These are phyloP conservation scores for Tarenaya hassleriana DNA, from an alignment of 345 rosid genomes.

Conservation along the genomic window DNA sequence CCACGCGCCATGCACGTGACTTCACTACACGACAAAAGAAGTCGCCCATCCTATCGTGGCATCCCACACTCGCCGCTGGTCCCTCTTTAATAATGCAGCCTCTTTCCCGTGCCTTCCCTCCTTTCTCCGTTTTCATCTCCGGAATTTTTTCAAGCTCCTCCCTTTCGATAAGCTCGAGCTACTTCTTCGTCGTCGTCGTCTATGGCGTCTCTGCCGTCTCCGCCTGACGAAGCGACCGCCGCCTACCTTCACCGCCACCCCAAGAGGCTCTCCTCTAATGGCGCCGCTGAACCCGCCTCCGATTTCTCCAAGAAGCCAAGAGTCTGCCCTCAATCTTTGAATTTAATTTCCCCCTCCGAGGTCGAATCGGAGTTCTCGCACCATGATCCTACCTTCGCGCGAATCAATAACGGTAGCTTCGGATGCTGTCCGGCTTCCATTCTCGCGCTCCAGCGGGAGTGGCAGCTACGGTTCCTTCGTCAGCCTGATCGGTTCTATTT, in stretches of 20 bases:
- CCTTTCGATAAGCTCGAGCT: background rate
- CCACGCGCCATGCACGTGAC: constrained; percentile 28
- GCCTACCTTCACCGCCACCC: constrained; percentile 26
- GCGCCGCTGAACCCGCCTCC: constrained; percentile 19
- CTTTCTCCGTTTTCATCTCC: background rate
- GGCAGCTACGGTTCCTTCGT: constrained; percentile 61
- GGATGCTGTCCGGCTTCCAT: constrained; percentile 75
- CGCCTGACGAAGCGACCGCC: constrained; percentile 21
- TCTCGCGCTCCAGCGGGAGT: constrained; percentile 50
- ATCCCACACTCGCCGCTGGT: constrained; percentile 30
- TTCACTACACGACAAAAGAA: background rate
- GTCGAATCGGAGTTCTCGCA: constrained; percentile 68
- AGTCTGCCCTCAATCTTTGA: constrained; percentile 27
- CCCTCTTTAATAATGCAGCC: constrained; percentile 6
- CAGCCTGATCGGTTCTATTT: constrained; percentile 77
- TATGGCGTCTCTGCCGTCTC: constrained; percentile 32
- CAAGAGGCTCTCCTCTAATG: constrained; percentile 9
- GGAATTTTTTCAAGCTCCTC: too few species aligned
- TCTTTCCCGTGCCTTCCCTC: background rate
- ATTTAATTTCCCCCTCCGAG: constrained; percentile 37
- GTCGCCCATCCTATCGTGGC: constrained; percentile 19
- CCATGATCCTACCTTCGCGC: constrained; percentile 56
- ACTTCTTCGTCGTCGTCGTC: background rate
- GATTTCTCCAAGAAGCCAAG: constrained; percentile 35
- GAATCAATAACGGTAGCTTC: constrained; percentile 92